phyloP scores from a whole-genome alignment of 2,329 filamentous ascomycete species.

The Hysterium pulicare region DNA sequence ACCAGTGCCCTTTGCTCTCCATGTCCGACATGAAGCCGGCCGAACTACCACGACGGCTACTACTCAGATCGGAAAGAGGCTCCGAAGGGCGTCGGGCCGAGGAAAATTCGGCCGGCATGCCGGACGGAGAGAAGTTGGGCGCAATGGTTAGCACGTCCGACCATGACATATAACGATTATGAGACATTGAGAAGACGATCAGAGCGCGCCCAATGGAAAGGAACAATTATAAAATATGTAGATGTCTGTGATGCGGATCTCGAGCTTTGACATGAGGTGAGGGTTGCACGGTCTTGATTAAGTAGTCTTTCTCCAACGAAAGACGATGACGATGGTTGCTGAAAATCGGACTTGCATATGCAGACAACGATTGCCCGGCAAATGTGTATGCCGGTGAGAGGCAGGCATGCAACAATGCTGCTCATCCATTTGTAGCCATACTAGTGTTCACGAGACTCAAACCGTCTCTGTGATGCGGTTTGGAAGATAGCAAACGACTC shows the following conservation, averaged over 20 bases:
- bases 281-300: conserved; percentile 30
- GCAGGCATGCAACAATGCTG: conserved; percentile 23
- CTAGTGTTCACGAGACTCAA: conserved; percentile 27
- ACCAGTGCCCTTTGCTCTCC: conserved; percentile 38
- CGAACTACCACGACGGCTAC: conserved; percentile 32
- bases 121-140: conserved; percentile 35
- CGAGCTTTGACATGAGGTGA: conserved; percentile 22
- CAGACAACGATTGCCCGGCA: conserved; percentile 17
- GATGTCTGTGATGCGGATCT: no score
- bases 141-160: conserved; percentile 33
- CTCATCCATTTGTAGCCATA: conserved; percentile 8
- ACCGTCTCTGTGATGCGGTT: conserved; percentile 27
- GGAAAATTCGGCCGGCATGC: conserved; percentile 31
- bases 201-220: no score
- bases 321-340: no score
- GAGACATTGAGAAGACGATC: conserved; percentile 32
- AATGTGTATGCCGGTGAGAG: conserved; percentile 19
- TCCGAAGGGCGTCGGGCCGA: conserved; percentile 30
- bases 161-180: conserved; percentile 34
- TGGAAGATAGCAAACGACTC: conserved; percentile 10
- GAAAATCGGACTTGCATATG: conserved; percentile 6
- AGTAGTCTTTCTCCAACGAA: conserved; percentile 20
- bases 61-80: conserved; percentile 28
- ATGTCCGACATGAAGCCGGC: conserved; percentile 34
- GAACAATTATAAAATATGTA: conserved; percentile 25